Base-by-base conservation (phyloP, 345 rosid genomes). In the Eucalyptus coolabah region DNA sequence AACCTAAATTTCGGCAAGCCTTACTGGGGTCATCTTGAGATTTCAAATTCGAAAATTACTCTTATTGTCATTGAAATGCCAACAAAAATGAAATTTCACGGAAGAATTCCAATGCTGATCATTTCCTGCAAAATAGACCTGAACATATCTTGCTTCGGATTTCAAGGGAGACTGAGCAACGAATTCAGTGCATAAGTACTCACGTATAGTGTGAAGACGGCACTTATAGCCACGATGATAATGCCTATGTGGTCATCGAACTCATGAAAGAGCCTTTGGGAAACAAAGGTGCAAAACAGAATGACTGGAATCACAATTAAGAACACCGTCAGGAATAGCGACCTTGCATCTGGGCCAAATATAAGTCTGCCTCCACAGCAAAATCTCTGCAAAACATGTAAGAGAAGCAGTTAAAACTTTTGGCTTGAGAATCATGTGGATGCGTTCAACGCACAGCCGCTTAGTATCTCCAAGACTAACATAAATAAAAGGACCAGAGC, bases 341-440 rank as follows among this genome's bases (percentile, higher is more conserved):
- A 96, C 92, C 97, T 95, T 69, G 90, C 95, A 92, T 98, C 99
- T 28, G 98, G 98, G 42, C 99, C 98, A 65, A 97, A 98, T 44
- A 96, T 86, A 88, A 98, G 88, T 92, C 97, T 96, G 87, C 99
- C 99, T 87, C 96, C 96, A 69, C 93, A 87, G 92, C 93, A 96
- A 91, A 98, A 96, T 93, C 93, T 93, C 99, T 97, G 95, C 95
- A 95, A 88, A 83, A 88, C 32, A 81, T 77, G 81, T 86, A 90
- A 83, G 86, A 60, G 53, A 88, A 56, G 21, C 30, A 60, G 82
- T 59, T 59, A 88, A 88, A 86, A 60, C 65, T 24, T 67, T 85
- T 51, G 47, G 83, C 83, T 77, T 11, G 45, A 19, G 83, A 77
- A 77, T 77, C 83, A 77, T 10, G 83, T 3, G 83, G 83, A n/a